phyloP scores from a whole-genome alignment of 169 alveolate species.

The Toxoplasma gondii region DNA sequence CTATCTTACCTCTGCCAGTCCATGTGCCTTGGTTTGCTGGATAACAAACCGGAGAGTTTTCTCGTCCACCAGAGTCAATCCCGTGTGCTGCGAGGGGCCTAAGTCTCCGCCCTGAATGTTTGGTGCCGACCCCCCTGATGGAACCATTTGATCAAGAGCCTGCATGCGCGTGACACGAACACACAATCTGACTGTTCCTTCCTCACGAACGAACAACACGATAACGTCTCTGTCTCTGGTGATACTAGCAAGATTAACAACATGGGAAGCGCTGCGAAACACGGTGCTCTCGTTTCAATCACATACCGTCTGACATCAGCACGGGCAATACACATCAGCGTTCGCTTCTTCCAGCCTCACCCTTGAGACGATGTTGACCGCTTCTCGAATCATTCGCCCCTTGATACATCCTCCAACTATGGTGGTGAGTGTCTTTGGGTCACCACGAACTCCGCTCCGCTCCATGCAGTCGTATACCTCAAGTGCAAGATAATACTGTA shows the following conservation, averaged over 20 bases:
- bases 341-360: constrained; percentile 44
- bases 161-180: neutral
- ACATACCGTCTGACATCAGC: too few species aligned
- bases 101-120: neutral
- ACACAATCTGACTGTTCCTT: too few species aligned
- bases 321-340: too few species aligned
- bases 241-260: too few species aligned
- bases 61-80: constrained; percentile 16
- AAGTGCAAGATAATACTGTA: constrained; percentile 65
- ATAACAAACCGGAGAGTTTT: constrained; percentile 3
- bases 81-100: neutral
- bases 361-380: constrained; percentile 48
- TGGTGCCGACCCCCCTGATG: neutral
- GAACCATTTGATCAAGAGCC: constrained; percentile 10
- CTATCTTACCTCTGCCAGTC: neutral
- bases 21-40: constrained; percentile 14
- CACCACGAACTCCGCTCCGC: constrained; percentile 67
- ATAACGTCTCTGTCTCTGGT: too few species aligned
- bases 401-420: constrained; percentile 67
- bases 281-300: too few species aligned
- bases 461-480: constrained; percentile 65
- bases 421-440: constrained; percentile 67
- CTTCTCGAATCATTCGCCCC: constrained; percentile 64
- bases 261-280: too few species aligned
- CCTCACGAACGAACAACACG: too few species aligned